These are phyloP conservation scores for Microcyclospora tardicrescens DNA, from an alignment of 2,329 filamentous ascomycete species.

Conservation along the genomic window DNA sequence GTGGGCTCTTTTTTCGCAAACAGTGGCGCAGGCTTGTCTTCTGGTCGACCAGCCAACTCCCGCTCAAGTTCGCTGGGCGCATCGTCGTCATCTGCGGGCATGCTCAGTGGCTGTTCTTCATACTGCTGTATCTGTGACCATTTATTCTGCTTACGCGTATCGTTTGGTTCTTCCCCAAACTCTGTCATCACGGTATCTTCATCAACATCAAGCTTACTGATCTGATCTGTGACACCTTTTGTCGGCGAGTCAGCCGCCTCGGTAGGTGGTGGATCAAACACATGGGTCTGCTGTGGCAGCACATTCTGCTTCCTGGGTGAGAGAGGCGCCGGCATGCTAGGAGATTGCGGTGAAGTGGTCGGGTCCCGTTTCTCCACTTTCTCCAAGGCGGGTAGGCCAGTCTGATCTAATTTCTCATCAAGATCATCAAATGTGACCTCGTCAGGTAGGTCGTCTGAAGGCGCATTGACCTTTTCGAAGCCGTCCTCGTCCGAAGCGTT, in stretches of 20 bases:
- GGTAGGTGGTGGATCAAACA: slow-evolving; percentile 17
- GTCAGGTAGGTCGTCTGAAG: slow-evolving; percentile 41
- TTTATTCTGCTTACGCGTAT: slow-evolving; percentile 10
- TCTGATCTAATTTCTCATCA: slow-evolving; percentile 37
- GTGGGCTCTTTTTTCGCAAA: slow-evolving; percentile 35
- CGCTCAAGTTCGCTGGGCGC: slow-evolving; percentile 19
- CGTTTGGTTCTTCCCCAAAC: slow-evolving; percentile 17
- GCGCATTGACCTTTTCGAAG: slow-evolving; percentile 72
- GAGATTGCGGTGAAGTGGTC: slow-evolving; percentile 6
- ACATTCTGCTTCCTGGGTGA: slow-evolving; percentile 16
- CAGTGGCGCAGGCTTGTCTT: slow-evolving; percentile 57
- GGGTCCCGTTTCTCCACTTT: slow-evolving; percentile 17
- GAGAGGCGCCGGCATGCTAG: slow-evolving; percentile 15
- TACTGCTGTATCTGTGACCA: slow-evolving; percentile 32
- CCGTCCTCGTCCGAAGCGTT: slow-evolving; percentile 80
- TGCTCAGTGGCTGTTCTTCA: slow-evolving; percentile 16
- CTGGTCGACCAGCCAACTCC: slow-evolving; percentile 37
- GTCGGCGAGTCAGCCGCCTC: slow-evolving; percentile 35
- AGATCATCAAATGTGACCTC: slow-evolving; percentile 62
- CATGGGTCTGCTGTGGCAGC: background rate
- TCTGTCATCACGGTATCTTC: slow-evolving; percentile 41
- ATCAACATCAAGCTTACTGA: slow-evolving; percentile 46
- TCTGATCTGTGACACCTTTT: slow-evolving; percentile 41
- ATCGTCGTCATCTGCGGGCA: slow-evolving; percentile 18
- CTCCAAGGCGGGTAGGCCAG: slow-evolving; percentile 14